A percentile compares a stretch with the other conserved stretches of the same genome.
These are phyloP conservation scores for Trametes elegans DNA, from an alignment of 768 basidiomycete species.

Conservation along the genomic window DNA sequence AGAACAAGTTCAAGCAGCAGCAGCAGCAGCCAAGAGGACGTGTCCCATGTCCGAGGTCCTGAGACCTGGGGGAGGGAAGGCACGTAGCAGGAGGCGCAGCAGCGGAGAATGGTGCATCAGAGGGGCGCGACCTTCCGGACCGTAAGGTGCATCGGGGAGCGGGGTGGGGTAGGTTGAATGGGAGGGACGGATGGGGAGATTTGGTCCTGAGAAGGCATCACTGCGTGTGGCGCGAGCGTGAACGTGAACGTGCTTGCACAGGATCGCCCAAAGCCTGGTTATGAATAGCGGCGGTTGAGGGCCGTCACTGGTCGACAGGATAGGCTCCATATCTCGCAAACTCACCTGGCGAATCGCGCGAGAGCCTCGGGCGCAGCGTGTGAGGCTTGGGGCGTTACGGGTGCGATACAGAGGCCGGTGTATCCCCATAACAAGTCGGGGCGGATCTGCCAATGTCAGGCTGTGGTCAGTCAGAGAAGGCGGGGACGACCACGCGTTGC, in stretches of 20 bases:
- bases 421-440: neutral
- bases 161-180: neutral
- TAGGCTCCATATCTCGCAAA: no score
- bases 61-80: neutral
- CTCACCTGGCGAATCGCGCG: neutral
- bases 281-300: neutral
- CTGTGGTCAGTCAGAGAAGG: neutral
- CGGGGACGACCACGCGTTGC: neutral
- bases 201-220: constrained; percentile 3
- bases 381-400: neutral
- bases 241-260: neutral
- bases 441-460: neutral
- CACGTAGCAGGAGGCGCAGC: constrained; percentile 3
- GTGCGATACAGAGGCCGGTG: neutral
- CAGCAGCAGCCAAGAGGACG: neutral
- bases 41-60: neutral
- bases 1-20: neutral
- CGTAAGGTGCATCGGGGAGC: constrained; percentile 3
- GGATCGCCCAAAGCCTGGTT: neutral
- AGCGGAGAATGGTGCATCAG: neutral
- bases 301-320: neutral
- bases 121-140: neutral
- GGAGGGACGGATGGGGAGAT: no score
- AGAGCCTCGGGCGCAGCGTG: constrained; percentile 12
- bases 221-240: neutral